These are phyloP conservation scores for Aspergillus puulaauensis DNA, from an alignment of 2,329 filamentous ascomycete species.

Conservation along the genomic window DNA sequence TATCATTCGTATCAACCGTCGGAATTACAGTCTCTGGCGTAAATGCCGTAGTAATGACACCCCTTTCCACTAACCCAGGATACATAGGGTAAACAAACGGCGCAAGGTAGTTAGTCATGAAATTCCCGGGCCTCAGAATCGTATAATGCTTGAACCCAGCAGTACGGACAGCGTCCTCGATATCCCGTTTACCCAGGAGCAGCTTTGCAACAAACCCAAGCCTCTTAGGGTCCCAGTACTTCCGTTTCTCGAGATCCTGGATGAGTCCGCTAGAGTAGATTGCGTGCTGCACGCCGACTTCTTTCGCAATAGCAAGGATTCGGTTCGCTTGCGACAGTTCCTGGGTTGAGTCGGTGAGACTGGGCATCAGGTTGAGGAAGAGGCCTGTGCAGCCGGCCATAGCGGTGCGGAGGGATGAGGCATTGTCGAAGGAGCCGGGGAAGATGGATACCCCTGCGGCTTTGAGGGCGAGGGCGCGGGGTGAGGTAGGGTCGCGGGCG, in stretches of 20 bases:
- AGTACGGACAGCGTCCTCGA: slow-evolving; percentile 42
- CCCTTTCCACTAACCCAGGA: slow-evolving; percentile 39
- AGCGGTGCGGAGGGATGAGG: slow-evolving; percentile 25
- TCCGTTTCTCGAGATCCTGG: slow-evolving; percentile 28
- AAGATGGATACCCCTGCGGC: slow-evolving; percentile 28
- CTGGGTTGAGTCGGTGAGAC: slow-evolving; percentile 5
- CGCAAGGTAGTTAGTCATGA: slow-evolving; percentile 53
- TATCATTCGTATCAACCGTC: slow-evolving; percentile 49
- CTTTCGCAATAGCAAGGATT: slow-evolving; percentile 27
- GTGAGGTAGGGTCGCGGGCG: slow-evolving; percentile 27
- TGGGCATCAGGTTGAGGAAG: slow-evolving; percentile 27
- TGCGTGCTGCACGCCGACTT: slow-evolving; percentile 31
- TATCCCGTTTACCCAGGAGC: slow-evolving; percentile 41
- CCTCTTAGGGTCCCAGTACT: slow-evolving; percentile 25
- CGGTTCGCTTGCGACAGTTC: slow-evolving; percentile 29
- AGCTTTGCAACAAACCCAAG: slow-evolving; percentile 29
- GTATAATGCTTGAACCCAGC: slow-evolving; percentile 48
- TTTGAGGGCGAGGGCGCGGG: slow-evolving; percentile 27
- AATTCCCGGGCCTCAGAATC: slow-evolving; percentile 51
- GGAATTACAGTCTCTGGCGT: slow-evolving; percentile 39
- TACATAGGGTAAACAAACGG: slow-evolving; percentile 45
- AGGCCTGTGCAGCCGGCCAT: slow-evolving; percentile 30
- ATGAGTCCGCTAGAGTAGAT: slow-evolving; percentile 32
- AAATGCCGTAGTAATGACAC: slow-evolving; percentile 41
- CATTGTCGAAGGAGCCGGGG: slow-evolving; percentile 33